Evolutionary conservation across 345 rosid genomes (phyloP), one percentile per base, ranked within the genome.

Genomic region (Populus pruinosa): DNA sequence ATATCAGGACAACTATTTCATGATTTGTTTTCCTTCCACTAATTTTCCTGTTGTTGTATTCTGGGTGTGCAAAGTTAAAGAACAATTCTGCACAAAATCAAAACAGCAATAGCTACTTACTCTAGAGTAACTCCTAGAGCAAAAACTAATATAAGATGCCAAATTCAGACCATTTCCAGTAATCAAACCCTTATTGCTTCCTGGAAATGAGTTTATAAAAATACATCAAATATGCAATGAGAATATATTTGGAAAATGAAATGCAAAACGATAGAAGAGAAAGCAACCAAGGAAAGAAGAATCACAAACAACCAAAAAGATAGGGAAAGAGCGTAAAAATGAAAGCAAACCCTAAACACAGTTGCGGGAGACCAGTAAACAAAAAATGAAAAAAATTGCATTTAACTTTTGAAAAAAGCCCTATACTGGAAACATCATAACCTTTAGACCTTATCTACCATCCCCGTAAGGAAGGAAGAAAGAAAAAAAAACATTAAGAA

Each of bases 91-190:
- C 41, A 6, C 55, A 56, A 27, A 62, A 7, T 2, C 21, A 23
- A 67, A 36, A 62, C n/a, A 65, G 63, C 20, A 23, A 62, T 33
- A 61, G 36, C 36, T 33, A 33, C 36, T 33, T 33, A 33, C 36
- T 33, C 5, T 33, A 33, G 36, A 55, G 62, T 8, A 55, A 55
- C 62, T 8, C 62, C 72, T 36, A 31, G 29, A 17, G 35, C 49
- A 71, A 72, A 47, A 82, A 72, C 70, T 2, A 53, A 27, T 70
- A 6, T 49, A 23, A 33, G 62, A 39, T 62, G 35, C 72, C 75
- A 68, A 71, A 80, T 71, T 33, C 13, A 35, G 72, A 81, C 20
- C 70, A 71, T 62, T 63, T 69, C 75, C 56, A 35, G 56, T 49
- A 74, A 69, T 41, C 8, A n/a, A n/a, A 47, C n/a, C 62, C 65